Evolutionary conservation across 345 rosid species (phyloP).

Genomic region (Eucalyptus camaldulensis): DNA sequence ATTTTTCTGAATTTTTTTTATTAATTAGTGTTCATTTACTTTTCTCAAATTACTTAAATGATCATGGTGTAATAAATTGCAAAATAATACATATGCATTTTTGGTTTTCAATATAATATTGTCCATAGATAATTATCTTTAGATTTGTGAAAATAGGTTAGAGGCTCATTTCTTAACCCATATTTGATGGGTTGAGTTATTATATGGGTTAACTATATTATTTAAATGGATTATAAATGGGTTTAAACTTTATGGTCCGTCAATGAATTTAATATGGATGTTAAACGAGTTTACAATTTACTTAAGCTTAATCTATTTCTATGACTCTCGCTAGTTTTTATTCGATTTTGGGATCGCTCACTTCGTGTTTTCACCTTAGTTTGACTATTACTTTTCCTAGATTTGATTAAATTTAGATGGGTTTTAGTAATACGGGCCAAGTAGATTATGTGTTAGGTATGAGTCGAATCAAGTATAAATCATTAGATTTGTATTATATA

Average conservation of each 20-base stretch:
- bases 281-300: not conserved
- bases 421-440: too few species aligned
- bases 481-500: too few species aligned
- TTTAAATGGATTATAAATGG: too few species aligned
- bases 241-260: too few species aligned
- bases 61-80: not conserved
- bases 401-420: too few species aligned
- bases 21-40: not conserved
- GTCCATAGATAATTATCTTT: not conserved
- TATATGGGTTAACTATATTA: too few species aligned
- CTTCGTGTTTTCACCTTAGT: not conserved
- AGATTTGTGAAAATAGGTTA: not conserved
- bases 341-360: too few species aligned
- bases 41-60: too few species aligned
- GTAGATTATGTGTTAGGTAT: rapidly evolving
- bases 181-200: not conserved
- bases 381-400: too few species aligned
- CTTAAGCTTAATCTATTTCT: too few species aligned
- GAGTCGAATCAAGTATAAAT: rapidly evolving
- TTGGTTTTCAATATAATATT: not conserved
- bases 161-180: not conserved
- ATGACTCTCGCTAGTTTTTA: too few species aligned
- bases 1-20: not conserved
- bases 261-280: too few species aligned
- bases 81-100: not conserved